Conservation (phyloP, 192 early-diverging fungal species). For the Phlyctochytrium arcticum region DNA sequence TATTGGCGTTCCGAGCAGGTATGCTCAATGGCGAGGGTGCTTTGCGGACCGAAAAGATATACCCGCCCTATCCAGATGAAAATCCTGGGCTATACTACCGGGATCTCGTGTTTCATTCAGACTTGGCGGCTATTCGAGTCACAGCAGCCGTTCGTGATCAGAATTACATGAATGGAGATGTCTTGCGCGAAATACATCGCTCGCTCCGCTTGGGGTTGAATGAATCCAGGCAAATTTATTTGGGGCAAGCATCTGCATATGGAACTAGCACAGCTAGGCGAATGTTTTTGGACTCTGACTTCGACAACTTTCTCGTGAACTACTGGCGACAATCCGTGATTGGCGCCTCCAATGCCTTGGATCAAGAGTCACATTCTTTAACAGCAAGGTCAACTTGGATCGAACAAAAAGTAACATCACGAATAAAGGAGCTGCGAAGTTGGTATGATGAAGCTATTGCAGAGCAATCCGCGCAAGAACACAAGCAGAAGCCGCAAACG, state of each 20-base stretch:
- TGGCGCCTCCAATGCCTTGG: slow-evolving; percentile 7
- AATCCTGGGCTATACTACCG: slow-evolving; percentile 15
- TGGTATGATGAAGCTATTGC: background rate
- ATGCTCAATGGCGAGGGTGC: slow-evolving; percentile 1
- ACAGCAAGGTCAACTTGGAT: background rate
- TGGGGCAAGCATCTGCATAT: slow-evolving; percentile 13
- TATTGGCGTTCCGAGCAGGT: slow-evolving; percentile 13
- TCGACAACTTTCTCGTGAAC: slow-evolving; percentile 27
- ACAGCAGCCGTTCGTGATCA: slow-evolving; percentile 4
- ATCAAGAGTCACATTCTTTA: slow-evolving; percentile 10
- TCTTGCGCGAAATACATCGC: slow-evolving; percentile 2
- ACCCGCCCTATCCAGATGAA: slow-evolving; percentile 14
- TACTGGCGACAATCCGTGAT: slow-evolving; percentile 24
- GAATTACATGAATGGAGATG: slow-evolving; percentile 3
- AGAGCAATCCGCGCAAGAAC: background rate
- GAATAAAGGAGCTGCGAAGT: slow-evolving; percentile 1
- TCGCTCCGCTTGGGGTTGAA: slow-evolving; percentile 10
- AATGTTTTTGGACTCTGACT: slow-evolving; percentile 30
- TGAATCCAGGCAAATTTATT: slow-evolving; percentile 17
- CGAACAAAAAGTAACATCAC: background rate
- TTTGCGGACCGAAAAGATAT: slow-evolving; percentile 13
- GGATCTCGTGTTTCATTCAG: slow-evolving; percentile 15
- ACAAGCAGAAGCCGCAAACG: background rate
- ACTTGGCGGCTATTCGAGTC: slow-evolving; percentile 7
- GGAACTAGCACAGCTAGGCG: slow-evolving; percentile 9